Conservation (phyloP, 352 stramenopile genomes). For the Phytophthora pluvialis region DNA sequence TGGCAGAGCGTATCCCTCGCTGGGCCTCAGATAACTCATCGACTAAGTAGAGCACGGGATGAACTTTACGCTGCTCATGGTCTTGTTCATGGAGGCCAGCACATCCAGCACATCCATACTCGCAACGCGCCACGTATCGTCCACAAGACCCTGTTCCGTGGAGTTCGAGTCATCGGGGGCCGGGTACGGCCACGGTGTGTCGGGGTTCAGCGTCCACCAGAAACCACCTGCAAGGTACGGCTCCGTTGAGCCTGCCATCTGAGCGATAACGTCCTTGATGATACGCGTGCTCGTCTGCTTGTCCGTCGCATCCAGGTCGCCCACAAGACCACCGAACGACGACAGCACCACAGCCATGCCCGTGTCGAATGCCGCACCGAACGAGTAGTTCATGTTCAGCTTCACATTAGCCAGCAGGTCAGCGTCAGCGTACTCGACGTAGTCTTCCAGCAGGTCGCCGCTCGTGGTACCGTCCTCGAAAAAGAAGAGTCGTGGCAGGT, state of each 20-base stretch:
- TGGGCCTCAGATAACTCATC: slow-evolving; percentile 19
- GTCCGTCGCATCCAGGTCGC: slow-evolving; percentile 55
- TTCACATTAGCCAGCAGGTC: slow-evolving; percentile 71
- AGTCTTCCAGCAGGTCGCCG: slow-evolving; percentile 69
- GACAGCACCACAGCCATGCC: slow-evolving; percentile 75
- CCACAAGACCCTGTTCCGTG: slow-evolving; percentile 65
- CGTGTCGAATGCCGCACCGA: slow-evolving; percentile 62
- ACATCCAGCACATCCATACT: slow-evolving; percentile 73
- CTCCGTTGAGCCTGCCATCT: slow-evolving; percentile 64
- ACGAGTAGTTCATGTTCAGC: slow-evolving; percentile 86
- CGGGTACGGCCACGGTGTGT: slow-evolving; percentile 79
- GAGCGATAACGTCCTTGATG: slow-evolving; percentile 60
- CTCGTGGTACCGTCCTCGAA: slow-evolving; percentile 56
- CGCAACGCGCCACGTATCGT: slow-evolving; percentile 71
- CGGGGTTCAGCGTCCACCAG: slow-evolving; percentile 83
- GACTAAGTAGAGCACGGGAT: slow-evolving; percentile 64
- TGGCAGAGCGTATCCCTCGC: slow-evolving; percentile 24
- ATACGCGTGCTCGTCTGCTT: slow-evolving; percentile 80
- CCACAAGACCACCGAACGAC: slow-evolving; percentile 82
- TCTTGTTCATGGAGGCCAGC: slow-evolving; percentile 69
- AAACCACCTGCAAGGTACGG: slow-evolving; percentile 73
- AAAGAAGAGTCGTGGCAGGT: slow-evolving; percentile 67
- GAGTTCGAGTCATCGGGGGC: slow-evolving; percentile 66
- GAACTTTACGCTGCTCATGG: slow-evolving; percentile 66
- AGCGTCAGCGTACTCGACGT: slow-evolving; percentile 60